Base-by-base conservation (phyloP, 345 rosid species). In the Orychophragmus violaceus region DNA sequence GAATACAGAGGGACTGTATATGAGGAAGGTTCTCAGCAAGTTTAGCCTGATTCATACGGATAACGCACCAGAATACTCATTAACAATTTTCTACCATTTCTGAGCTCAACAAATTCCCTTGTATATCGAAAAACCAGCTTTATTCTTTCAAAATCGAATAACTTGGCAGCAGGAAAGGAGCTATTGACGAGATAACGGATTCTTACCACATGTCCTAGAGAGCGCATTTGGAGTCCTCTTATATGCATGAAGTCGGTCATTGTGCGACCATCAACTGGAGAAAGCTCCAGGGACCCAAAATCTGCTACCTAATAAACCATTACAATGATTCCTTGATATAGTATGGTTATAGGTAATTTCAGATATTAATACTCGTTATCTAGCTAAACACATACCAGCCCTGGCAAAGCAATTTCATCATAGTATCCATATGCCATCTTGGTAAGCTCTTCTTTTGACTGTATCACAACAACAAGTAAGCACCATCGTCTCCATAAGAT, bases 181-280 rank as follows among this genome's bases (percentile, higher is more conserved):
- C 58, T 37, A 54, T 6, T 30, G 51, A 74, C 50, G n/a, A 16
- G 52, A 63, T 53, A 61, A 52, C 29, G 21, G 8, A 37, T 41
- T 49, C 78, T 84, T 74, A 92, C 98, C 96, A 90, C 89, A 18
- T 73, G 77, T 25, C 98, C 98, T 69, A 93, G 74, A 55, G 97
- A 87, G 59, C 82, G 78, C 91, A 93, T 90, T 77, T 83, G 96
- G 69, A 93, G 78, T 27, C 98, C 98, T 79, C 98, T 86, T 27
- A 87, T 84, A 75, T 93, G 98, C 98, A 88, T 90, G 79, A 88
- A 93, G 74, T 93, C 98, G 32, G 97, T 93, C 78, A 93, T 69
- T 30, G 98, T 89, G 78, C 94, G 88, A 64, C 98, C 98, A 64
- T 93, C 98, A 5, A 93, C 96, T 29, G 98, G 98, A 33, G 98